Evolutionary conservation across 805 yeast genomes (phyloP).

Genomic region (Candida jianshihensis): DNA sequence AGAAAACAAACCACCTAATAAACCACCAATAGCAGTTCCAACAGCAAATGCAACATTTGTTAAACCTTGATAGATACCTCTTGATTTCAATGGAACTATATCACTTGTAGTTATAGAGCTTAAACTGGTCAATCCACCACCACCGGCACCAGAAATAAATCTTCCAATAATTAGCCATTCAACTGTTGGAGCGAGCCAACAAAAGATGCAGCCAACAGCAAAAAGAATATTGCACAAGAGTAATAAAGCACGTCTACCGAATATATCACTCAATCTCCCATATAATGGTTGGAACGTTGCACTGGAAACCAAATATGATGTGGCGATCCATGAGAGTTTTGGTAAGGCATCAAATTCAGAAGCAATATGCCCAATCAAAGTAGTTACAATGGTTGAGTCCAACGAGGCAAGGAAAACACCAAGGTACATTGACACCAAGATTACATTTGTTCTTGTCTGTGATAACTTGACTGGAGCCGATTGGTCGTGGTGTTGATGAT

Average conservation of each 20-base stretch:
- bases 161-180: conserved; percentile 45
- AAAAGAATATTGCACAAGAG: conserved; percentile 49
- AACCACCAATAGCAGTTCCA: conserved; percentile 72
- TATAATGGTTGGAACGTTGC: conserved; percentile 70
- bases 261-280: conserved; percentile 66
- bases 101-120: conserved; percentile 74
- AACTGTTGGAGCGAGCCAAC: conserved; percentile 44
- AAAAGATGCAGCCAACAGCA: conserved; percentile 49
- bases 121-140: conserved; percentile 76
- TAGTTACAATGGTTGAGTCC: conserved; percentile 63
- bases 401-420: conserved; percentile 55
- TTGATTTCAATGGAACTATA: conserved; percentile 63
- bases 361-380: conserved; percentile 57
- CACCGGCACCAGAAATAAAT: conserved; percentile 81
- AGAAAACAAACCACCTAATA: conserved; percentile 47
- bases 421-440: conserved; percentile 36
- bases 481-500: not conserved
- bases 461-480: conserved; percentile 1
- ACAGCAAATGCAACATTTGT: conserved; percentile 70
- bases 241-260: conserved; percentile 53
- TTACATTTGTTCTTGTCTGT: conserved; percentile 20
- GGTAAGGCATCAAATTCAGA: conserved; percentile 61
- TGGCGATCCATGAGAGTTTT: conserved; percentile 66
- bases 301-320: conserved; percentile 59
- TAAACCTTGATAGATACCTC: conserved; percentile 81